Percentiles rank a stretch among this genome's conserved stretches.
Evolutionary conservation across 257 asterid species (phyloP).

Genomic region (Salvia rosmarinus): DNA sequence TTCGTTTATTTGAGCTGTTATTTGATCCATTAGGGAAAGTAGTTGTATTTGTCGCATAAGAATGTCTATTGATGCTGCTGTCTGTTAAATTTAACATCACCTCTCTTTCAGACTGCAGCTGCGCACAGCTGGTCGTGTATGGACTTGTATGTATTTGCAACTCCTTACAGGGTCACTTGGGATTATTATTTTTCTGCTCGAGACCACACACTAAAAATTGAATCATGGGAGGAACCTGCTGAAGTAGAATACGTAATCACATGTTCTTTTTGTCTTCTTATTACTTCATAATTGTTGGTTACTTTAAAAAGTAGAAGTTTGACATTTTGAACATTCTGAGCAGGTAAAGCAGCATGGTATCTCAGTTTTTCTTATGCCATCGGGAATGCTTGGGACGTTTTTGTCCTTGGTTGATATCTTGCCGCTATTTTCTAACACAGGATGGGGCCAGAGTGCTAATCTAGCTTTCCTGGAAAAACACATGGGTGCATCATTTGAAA

Average conservation of each 20-base stretch:
- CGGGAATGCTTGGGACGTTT: slow-evolving; percentile 98
- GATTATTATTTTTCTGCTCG: slow-evolving; percentile 89
- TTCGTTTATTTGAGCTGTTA: neutral
- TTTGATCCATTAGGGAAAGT: neutral
- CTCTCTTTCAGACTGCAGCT: slow-evolving; percentile 74
- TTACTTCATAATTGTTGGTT: neutral
- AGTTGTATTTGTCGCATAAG: no score
- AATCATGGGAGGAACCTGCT: slow-evolving; percentile 96
- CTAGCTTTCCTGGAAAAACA: slow-evolving; percentile 83
- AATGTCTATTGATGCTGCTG: no score
- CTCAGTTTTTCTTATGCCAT: slow-evolving; percentile 98
- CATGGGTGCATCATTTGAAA: slow-evolving; percentile 95
- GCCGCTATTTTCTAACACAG: slow-evolving; percentile 94
- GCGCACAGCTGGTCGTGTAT: slow-evolving; percentile 99
- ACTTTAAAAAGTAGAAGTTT: slow-evolving; percentile 22
- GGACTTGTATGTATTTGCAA: slow-evolving; percentile 98
- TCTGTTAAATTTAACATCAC: neutral
- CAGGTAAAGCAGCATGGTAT: slow-evolving; percentile 97
- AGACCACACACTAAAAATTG: slow-evolving; percentile 73
- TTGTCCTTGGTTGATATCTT: slow-evolving; percentile 91
- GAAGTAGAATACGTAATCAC: slow-evolving; percentile 86
- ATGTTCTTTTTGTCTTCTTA: neutral
- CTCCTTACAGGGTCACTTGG: slow-evolving; percentile 98
- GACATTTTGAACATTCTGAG: slow-evolving; percentile 36
- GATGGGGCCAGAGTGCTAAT: slow-evolving; percentile 97